Percentiles rank a stretch among this genome's conserved stretches.
Conservation (phyloP, 2,329 filamentous ascomycete species). For the Fusarium nodosum region DNA sequence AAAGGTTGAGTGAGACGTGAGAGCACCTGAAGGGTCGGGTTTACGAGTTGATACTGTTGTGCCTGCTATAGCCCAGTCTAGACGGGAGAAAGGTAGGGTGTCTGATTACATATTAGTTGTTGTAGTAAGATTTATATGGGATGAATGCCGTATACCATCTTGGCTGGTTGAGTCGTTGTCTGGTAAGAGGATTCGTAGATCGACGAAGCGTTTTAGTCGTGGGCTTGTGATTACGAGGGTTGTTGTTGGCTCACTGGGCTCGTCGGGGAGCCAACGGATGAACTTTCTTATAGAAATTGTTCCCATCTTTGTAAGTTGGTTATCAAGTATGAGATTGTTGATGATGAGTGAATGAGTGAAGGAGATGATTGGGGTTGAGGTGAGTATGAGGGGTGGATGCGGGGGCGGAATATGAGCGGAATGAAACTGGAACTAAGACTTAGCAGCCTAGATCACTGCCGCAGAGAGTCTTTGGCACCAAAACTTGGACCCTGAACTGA, state of each 20-base stretch:
- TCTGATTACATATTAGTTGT: constrained; percentile 20
- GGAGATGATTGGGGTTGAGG: background rate
- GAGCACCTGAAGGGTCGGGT: constrained; percentile 46
- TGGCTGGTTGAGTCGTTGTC: constrained; percentile 34
- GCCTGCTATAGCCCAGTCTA: constrained; percentile 78
- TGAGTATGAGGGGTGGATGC: constrained; percentile 10
- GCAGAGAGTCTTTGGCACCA: background rate
- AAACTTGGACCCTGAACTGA: background rate
- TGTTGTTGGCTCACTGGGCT: constrained; percentile 70
- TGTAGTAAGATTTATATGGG: no score
- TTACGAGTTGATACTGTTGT: constrained; percentile 58
- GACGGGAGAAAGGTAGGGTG: constrained; percentile 48
- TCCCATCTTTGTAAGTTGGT: constrained; percentile 51
- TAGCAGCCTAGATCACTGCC: background rate
- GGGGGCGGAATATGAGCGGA: constrained; percentile 30
- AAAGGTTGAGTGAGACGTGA: constrained; percentile 61
- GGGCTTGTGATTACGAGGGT: constrained; percentile 75
- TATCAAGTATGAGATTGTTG: background rate
- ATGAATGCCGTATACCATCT: constrained; percentile 32
- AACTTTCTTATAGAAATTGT: constrained; percentile 70
- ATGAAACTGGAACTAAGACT: background rate
- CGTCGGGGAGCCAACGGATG: constrained; percentile 69
- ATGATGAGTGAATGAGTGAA: background rate
- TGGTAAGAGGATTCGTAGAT: constrained; percentile 67
- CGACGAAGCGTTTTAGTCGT: constrained; percentile 67